These are phyloP conservation scores for Arthrobotrys entomopaga DNA, from an alignment of 2,329 filamentous ascomycete genomes.

Conservation along the genomic window DNA sequence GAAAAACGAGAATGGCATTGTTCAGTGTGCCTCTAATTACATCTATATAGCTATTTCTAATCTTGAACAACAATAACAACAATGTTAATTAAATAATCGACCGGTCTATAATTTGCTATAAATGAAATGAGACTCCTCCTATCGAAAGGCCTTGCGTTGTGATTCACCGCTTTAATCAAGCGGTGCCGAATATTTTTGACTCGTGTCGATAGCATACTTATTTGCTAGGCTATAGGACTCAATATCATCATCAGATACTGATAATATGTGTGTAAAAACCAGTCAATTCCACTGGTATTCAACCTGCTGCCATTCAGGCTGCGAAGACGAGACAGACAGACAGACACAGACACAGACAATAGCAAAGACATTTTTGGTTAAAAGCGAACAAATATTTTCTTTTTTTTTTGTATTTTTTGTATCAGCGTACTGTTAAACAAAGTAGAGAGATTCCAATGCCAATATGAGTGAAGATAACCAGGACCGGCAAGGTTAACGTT, in stretches of 20 bases:
- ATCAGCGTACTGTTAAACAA: conserved; percentile 24
- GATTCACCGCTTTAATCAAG: no score
- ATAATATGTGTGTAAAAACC: background rate
- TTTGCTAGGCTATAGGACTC: background rate
- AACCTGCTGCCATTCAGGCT: background rate
- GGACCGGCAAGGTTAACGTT: conserved; percentile 49
- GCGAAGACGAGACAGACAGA: background rate
- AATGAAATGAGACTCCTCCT: no score
- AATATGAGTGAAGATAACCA: conserved; percentile 46
- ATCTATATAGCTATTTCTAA: no score
- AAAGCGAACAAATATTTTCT: conserved; percentile 39
- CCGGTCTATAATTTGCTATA: no score
- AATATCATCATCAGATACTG: background rate
- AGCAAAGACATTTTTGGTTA: background rate
- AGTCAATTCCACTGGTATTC: background rate
- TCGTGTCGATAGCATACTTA: background rate
- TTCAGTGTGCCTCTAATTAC: no score
- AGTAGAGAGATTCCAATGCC: conserved; percentile 45
- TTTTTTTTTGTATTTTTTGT: conserved; percentile 52
- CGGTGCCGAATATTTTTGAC: no score
- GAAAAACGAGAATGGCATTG: background rate
- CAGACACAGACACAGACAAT: no score
- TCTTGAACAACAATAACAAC: no score
- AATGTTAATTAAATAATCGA: no score
- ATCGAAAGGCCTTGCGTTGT: no score